Evolutionary conservation across 306 rosid genomes (phyloP), one percentile per base, ranked within the genome.

Genomic region (Crotalaria pallida): DNA sequence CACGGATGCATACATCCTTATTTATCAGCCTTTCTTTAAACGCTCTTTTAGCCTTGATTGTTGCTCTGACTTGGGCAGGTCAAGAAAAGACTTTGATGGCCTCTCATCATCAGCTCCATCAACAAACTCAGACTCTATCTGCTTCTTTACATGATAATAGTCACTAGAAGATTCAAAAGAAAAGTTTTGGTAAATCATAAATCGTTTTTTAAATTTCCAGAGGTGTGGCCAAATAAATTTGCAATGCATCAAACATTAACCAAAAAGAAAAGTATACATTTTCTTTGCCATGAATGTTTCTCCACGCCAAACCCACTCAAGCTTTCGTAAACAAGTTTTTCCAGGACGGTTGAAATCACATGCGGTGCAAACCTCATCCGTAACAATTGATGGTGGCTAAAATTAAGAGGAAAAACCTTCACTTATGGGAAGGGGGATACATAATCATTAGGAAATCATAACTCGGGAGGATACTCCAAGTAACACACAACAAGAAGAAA

Each of bases 231-330:
- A 44, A 17, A 70, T 67, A 53, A 71, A 52, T 43, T 23, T 15
- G 21, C 47, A 51, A 31, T 12, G 19, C 43, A 58, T 33, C 31
- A 58, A 43, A 59, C 55, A 82, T 22, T 55, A 68, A 70, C 34
- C 45, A 60, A 77, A 52, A 27, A 61, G 43, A 19, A 19, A 59
- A 40, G 11, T n/a, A 48, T 21, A 87, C 98, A 97, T 94, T 79
- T 71, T 90, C 83, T 85, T 88, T 72, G 90, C 98, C 86, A 72
- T 87, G 92, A 84, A 93, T 55, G 75, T 75, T 84, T 90, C 97
- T 77, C 98, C 98, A 53, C 98, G 96, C 98, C 98, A 93, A 79
- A 90, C 97, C 98, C 98, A 93, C 82, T 93, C 98, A 83, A 93
- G 98, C 67, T 85, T 90, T 26, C 98, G 92, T 52, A 93, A 91